Conservation (phyloP, 2,329 filamentous ascomycete genomes). For the Shiraia bambusicola region DNA sequence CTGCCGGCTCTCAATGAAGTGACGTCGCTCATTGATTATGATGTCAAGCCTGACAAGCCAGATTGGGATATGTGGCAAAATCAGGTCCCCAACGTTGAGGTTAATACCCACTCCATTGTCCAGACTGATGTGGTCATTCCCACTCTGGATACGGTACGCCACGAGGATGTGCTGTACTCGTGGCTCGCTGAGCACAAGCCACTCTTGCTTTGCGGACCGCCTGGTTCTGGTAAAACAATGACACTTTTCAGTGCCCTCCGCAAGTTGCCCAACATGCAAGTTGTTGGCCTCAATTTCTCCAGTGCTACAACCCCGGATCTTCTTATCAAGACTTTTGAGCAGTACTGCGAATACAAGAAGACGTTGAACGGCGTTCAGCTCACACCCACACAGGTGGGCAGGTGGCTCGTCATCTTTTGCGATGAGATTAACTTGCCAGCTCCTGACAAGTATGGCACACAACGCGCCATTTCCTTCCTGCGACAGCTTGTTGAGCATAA, state of each 20-base stretch:
- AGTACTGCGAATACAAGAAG: slow-evolving; percentile 99
- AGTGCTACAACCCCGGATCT: slow-evolving; percentile 97
- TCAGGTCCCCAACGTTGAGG: slow-evolving; percentile 89
- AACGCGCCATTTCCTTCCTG: slow-evolving; percentile 95
- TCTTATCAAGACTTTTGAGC: slow-evolving; percentile 98
- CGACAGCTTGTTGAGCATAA: slow-evolving; percentile 98
- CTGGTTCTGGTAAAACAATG: slow-evolving; percentile 99
- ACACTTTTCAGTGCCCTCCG: slow-evolving; percentile 96
- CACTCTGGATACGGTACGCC: slow-evolving; percentile 92
- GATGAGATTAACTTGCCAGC: slow-evolving; percentile 99
- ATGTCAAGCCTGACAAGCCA: slow-evolving; percentile 80
- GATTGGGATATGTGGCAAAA: slow-evolving; percentile 95
- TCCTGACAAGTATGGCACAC: slow-evolving; percentile 95
- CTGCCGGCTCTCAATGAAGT: slow-evolving; percentile 75
- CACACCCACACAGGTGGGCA: slow-evolving; percentile 91
- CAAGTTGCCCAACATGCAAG: slow-evolving; percentile 98
- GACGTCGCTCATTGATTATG: slow-evolving; percentile 91
- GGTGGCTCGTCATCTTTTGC: slow-evolving; percentile 98
- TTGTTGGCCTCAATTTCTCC: slow-evolving; percentile 98
- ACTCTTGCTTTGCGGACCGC: slow-evolving; percentile 90
- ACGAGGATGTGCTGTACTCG: slow-evolving; percentile 98
- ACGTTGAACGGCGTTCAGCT: slow-evolving; percentile 94
- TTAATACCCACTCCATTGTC: slow-evolving; percentile 97
- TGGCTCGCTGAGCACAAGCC: slow-evolving; percentile 99
- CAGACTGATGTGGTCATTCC: slow-evolving; percentile 99